Conservation (phyloP, 306 rosid species). For the Cucumis melo region DNA sequence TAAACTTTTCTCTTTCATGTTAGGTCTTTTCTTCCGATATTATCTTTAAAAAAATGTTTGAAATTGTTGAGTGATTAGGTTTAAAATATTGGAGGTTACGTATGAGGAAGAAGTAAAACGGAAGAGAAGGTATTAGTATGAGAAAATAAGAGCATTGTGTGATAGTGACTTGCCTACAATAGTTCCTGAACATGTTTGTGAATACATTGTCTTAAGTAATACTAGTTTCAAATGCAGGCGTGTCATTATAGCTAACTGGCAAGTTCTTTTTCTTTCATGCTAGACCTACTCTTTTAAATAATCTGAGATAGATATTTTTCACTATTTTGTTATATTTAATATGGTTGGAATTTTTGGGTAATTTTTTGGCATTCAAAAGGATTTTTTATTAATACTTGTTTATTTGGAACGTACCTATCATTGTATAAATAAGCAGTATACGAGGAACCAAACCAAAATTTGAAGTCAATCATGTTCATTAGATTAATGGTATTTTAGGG, state of each 20-base stretch:
- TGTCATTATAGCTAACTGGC: background rate
- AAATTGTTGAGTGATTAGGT: background rate
- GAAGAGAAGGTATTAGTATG: conserved; percentile 2
- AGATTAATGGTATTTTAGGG: too few relatives aligned
- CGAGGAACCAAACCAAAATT: too few relatives aligned
- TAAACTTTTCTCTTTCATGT: conserved; percentile 13
- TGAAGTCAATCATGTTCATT: too few relatives aligned
- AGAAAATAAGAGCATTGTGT: background rate
- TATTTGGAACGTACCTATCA: too few relatives aligned
- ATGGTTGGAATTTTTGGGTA: background rate
- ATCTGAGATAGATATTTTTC: background rate
- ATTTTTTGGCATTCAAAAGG: too few relatives aligned
- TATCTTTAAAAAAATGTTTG: background rate
- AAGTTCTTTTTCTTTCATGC: background rate
- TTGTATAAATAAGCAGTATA: too few relatives aligned
- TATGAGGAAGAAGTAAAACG: background rate
- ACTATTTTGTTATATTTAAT: background rate
- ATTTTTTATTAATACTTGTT: too few relatives aligned
- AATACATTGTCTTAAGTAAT: too few relatives aligned
- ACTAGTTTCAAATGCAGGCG: background rate
- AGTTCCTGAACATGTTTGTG: background rate
- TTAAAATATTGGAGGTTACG: background rate
- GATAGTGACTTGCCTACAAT: conserved; percentile 1
- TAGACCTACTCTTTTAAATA: background rate
- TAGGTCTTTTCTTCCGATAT: conserved; percentile 11